Evolutionary conservation across 140 eudicot species (phyloP).

Genomic region (Senecio squalidus): DNA sequence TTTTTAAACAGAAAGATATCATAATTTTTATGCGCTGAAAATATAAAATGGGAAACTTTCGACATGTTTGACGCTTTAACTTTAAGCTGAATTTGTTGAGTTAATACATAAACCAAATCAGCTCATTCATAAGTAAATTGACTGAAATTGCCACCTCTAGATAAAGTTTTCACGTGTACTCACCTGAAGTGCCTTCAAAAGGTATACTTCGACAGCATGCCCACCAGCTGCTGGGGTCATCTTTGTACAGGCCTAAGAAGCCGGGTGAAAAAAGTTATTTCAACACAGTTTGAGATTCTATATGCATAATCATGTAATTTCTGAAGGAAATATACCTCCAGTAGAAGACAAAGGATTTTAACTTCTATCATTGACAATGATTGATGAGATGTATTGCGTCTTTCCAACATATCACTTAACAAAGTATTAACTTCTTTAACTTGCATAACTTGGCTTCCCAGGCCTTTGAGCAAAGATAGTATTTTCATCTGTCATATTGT

Average conservation of each 20-base stretch:
- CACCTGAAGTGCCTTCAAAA: conserved; percentile 71
- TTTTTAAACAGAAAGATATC: too few species aligned
- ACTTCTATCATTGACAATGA: conserved; percentile 56
- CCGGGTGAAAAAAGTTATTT: not conserved
- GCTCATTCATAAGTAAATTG: conserved; percentile 1
- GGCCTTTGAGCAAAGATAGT: conserved; percentile 63
- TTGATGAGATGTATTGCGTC: conserved; percentile 31
- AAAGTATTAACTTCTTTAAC: conserved; percentile 49
- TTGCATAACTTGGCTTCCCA: conserved; percentile 56
- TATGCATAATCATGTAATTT: not conserved
- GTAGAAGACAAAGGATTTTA: conserved; percentile 59
- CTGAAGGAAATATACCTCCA: conserved; percentile 50
- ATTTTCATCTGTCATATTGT: conserved; percentile 51
- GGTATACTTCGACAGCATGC: conserved; percentile 31
- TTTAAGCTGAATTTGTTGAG: not conserved
- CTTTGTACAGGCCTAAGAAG: conserved; percentile 46
- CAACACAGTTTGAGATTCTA: not conserved
- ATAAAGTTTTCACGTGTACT: not conserved
- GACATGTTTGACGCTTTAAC: too few species aligned
- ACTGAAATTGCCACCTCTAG: not conserved
- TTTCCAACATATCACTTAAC: conserved; percentile 51
- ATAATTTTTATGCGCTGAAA: too few species aligned
- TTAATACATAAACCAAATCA: not conserved
- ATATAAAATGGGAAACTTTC: too few species aligned
- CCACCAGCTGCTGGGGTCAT: conserved; percentile 36